Percentiles rank a stretch among this genome's conserved stretches.
Evolutionary conservation across 805 yeast genomes (phyloP).

Genomic region (Candida krabiensis): DNA sequence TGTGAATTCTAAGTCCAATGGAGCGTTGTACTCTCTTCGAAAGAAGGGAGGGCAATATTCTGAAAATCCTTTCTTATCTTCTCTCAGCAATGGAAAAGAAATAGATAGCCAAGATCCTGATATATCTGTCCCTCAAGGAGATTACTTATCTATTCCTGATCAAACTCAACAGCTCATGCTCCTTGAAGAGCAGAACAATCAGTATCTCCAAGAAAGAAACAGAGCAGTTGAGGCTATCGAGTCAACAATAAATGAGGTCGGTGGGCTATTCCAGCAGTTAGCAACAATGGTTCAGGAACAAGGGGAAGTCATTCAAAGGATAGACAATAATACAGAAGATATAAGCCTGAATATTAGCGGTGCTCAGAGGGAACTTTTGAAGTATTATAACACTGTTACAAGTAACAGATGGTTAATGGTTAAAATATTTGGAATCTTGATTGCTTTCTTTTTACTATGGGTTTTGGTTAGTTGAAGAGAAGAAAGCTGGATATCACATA

Average conservation of each 20-base stretch:
- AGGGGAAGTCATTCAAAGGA: conserved; percentile 93
- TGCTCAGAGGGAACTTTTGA: conserved; percentile 90
- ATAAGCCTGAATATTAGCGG: conserved; percentile 86
- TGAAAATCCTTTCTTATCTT: conserved; percentile 38
- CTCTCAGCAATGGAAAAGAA: conserved; percentile 14
- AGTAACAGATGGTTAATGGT: conserved; percentile 91
- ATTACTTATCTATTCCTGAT: conserved; percentile 71
- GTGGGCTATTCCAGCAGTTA: conserved; percentile 87
- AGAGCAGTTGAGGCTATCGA: conserved; percentile 95
- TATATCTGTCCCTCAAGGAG: conserved; percentile 39
- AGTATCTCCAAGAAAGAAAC: conserved; percentile 79
- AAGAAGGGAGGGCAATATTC: conserved; percentile 21
- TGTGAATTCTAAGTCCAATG: conserved; percentile 9
- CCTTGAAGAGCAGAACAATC: conserved; percentile 78
- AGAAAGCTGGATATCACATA: too few relatives aligned
- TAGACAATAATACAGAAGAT: conserved; percentile 93
- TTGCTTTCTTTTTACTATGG: conserved; percentile 76
- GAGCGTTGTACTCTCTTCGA: conserved; percentile 26
- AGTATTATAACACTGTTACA: conserved; percentile 83
- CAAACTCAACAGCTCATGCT: conserved; percentile 81
- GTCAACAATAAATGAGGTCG: conserved; percentile 95
- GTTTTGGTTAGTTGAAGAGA: conserved; percentile 64
- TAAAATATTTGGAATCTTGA: conserved; percentile 83
- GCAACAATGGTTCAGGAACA: conserved; percentile 98
- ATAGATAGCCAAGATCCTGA: conserved; percentile 19